Conservation (phyloP, 1,284 basidiomycete genomes). For the Ceratobasidium sp. region DNA sequence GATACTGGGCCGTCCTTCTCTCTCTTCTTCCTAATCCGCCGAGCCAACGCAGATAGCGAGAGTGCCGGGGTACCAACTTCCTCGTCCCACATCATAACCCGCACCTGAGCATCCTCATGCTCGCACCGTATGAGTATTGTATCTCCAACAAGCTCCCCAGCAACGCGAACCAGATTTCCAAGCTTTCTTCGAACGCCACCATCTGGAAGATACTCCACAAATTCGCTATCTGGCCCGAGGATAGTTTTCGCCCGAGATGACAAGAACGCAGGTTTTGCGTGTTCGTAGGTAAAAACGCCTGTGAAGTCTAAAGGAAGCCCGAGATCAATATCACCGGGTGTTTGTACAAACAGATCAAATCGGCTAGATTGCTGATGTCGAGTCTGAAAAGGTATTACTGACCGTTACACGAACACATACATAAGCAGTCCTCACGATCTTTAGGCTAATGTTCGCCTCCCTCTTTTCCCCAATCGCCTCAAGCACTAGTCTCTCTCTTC, state of each 20-base stretch:
- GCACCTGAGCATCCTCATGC: slow-evolving; percentile 40
- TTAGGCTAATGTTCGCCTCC: slow-evolving; percentile 31
- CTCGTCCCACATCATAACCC: slow-evolving; percentile 45
- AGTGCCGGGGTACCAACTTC: slow-evolving; percentile 19
- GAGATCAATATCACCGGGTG: slow-evolving; percentile 40
- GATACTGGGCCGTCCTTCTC: slow-evolving; percentile 15
- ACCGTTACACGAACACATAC: background rate
- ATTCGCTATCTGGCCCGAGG: slow-evolving; percentile 33
- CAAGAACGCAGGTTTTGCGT: slow-evolving; percentile 33
- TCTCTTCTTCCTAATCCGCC: slow-evolving; percentile 14
- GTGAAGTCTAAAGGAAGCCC: slow-evolving; percentile 43
- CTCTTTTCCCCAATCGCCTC: slow-evolving; percentile 38
- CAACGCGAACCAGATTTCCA: slow-evolving; percentile 34
- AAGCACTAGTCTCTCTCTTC: slow-evolving; percentile 29
- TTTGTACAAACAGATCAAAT: slow-evolving; percentile 37
- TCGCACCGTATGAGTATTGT: slow-evolving; percentile 31
- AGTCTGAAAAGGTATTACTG: slow-evolving; percentile 20
- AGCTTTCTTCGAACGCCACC: slow-evolving; percentile 30
- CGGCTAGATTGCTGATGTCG: slow-evolving; percentile 16
- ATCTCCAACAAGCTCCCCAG: slow-evolving; percentile 41
- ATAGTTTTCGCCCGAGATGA: slow-evolving; percentile 30
- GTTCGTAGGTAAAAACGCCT: slow-evolving; percentile 36
- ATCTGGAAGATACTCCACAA: slow-evolving; percentile 38
- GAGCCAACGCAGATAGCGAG: slow-evolving; percentile 18
- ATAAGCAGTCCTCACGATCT: slow-evolving; percentile 18